Evolutionary conservation across 2,329 filamentous ascomycete species (phyloP).

Genomic region (Aspergillus sp.): DNA sequence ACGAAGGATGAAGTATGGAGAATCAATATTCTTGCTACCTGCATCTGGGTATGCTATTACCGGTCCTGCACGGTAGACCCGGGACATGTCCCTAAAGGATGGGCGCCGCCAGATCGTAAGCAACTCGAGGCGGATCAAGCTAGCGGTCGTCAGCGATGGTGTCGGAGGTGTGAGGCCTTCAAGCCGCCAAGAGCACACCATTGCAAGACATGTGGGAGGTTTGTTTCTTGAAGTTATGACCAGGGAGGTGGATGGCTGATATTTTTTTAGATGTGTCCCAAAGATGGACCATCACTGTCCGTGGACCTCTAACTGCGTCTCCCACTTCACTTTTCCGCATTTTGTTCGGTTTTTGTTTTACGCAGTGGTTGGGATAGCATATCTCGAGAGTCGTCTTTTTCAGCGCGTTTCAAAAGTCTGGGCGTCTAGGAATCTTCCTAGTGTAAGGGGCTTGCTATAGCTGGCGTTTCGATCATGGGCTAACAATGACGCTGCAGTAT

Average conservation of each 20-base stretch:
- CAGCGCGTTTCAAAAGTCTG: constrained; percentile 54
- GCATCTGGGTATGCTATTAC: constrained; percentile 60
- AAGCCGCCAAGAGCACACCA: constrained; percentile 66
- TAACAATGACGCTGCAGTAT: constrained; percentile 46
- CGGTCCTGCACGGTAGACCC: constrained; percentile 61
- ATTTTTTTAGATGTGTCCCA: constrained; percentile 54
- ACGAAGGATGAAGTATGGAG: constrained; percentile 49
- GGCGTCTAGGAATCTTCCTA: constrained; percentile 56
- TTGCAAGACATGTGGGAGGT: constrained; percentile 64
- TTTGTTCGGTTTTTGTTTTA: constrained; percentile 65
- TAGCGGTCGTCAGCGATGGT: constrained; percentile 51
- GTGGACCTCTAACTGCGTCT: constrained; percentile 67
- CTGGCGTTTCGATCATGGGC: background rate
- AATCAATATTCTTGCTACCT: constrained; percentile 56
- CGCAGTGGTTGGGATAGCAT: constrained; percentile 56
- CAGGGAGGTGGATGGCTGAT: constrained; percentile 7
- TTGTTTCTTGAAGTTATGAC: background rate
- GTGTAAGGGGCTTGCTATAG: constrained; percentile 41
- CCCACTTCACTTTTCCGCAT: constrained; percentile 64
- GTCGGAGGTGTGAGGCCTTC: constrained; percentile 59
- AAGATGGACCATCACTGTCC: constrained; percentile 69
- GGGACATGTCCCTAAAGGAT: constrained; percentile 52
- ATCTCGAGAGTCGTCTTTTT: constrained; percentile 58
- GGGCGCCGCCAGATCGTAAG: constrained; percentile 25
- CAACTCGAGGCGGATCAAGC: constrained; percentile 21